Percentiles rank a stretch among this genome's conserved stretches.
Conservation (phyloP, 2,329 filamentous ascomycete genomes). For the Stachybotrys chartarum region DNA sequence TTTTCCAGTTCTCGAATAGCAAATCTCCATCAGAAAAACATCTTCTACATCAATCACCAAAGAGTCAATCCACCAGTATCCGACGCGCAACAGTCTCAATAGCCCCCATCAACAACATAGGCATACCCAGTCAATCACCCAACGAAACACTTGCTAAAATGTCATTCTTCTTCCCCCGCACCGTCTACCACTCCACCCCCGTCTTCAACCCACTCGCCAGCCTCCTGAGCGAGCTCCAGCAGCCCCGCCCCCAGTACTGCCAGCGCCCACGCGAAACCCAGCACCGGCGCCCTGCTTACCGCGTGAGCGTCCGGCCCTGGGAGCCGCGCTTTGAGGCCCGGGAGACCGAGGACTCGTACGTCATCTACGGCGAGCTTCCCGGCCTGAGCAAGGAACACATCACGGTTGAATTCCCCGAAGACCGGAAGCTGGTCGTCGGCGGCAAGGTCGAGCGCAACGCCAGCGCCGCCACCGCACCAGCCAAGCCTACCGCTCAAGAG, state of each 20-base stretch:
- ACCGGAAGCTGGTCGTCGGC: slow-evolving; percentile 63
- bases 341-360: slow-evolving; percentile 60
- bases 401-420: slow-evolving; percentile 71
- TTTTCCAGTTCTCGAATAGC: too few species aligned
- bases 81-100: too few species aligned
- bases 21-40: too few species aligned
- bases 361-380: slow-evolving; percentile 74
- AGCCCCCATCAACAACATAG: slow-evolving; percentile 1
- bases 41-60: too few species aligned
- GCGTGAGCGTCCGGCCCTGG: slow-evolving; percentile 41
- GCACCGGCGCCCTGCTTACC: slow-evolving; percentile 1
- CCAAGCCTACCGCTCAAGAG: slow-evolving; percentile 34
- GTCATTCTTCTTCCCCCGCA: slow-evolving; percentile 49
- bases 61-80: too few species aligned
- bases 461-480: too few species aligned
- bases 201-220: slow-evolving; percentile 56
- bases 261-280: slow-evolving; percentile 25
- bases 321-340: slow-evolving; percentile 72
- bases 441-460: slow-evolving; percentile 38
- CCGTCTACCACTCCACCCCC: slow-evolving; percentile 39
- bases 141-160: slow-evolving; percentile 32
- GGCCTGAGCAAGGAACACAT: slow-evolving; percentile 69
- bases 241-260: slow-evolving; percentile 25
- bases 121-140: slow-evolving; percentile 9
- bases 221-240: slow-evolving; percentile 57